Evolutionary conservation across 345 rosid genomes (phyloP).

Genomic region (Anastatica hierochuntica): DNA sequence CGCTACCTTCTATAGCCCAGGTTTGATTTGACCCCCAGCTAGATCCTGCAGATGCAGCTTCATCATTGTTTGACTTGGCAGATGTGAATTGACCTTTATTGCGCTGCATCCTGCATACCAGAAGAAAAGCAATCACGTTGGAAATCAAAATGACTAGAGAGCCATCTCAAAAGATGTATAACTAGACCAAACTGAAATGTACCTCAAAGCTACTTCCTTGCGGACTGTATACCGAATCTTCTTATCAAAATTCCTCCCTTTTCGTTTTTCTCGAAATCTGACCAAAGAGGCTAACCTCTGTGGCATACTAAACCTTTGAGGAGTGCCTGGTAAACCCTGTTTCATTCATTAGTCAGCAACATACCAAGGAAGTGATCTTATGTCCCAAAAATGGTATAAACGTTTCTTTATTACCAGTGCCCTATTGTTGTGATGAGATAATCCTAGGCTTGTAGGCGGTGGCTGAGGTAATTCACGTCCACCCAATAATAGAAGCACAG

Average conservation of each 20-base stretch:
- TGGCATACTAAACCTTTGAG: conserved; percentile 49
- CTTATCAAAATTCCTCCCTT: conserved; percentile 58
- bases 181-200: conserved; percentile 5
- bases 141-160: neutral
- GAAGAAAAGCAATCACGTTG: neutral
- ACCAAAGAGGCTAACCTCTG: conserved; percentile 51
- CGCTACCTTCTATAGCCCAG: conserved; percentile 38
- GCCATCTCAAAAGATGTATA: neutral
- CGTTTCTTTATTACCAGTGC: conserved; percentile 10
- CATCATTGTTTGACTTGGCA: conserved; percentile 43
- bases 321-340: conserved; percentile 44
- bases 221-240: conserved; percentile 59
- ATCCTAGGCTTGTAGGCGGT: conserved; percentile 23
- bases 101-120: conserved; percentile 46
- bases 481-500: conserved; percentile 50
- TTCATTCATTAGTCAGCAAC: conserved; percentile 18
- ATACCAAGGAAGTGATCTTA: neutral
- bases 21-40: conserved; percentile 45
- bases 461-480: conserved; percentile 44
- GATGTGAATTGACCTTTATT: conserved; percentile 61
- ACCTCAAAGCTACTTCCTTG: conserved; percentile 64
- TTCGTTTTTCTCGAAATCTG: conserved; percentile 57
- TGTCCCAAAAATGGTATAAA: neutral
- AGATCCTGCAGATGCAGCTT: conserved; percentile 42
- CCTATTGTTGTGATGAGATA: conserved; percentile 32